phyloP scores from a whole-genome alignment of 1,139 yeast genomes.

The Yamadazyma sp. region DNA sequence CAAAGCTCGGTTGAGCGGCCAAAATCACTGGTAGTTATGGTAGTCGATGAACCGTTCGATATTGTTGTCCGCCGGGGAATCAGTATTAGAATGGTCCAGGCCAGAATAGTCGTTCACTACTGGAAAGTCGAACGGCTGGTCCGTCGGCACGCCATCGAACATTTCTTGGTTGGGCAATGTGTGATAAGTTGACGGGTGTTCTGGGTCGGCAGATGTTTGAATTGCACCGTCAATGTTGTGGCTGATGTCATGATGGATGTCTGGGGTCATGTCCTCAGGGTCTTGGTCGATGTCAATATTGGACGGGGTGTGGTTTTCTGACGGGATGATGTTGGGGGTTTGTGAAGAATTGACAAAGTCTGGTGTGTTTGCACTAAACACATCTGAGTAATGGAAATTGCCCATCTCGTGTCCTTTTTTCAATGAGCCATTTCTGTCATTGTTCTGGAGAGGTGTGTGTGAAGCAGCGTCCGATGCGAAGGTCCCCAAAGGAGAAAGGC shows the following conservation, averaged over 20 bases:
- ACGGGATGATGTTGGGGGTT: slow-evolving; percentile 20
- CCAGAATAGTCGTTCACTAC: slow-evolving; percentile 19
- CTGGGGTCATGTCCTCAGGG: neutral
- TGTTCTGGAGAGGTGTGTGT: slow-evolving; percentile 21
- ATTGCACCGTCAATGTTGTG: neutral
- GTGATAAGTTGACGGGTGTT: neutral
- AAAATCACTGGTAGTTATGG: slow-evolving; percentile 4
- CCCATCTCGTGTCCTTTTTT: slow-evolving; percentile 13
- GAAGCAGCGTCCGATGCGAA: slow-evolving; percentile 22
- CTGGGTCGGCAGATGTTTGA: no score
- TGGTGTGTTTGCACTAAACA: slow-evolving; percentile 30
- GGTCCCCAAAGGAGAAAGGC: slow-evolving; percentile 27
- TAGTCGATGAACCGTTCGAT: slow-evolving; percentile 30
- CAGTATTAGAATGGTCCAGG: slow-evolving; percentile 16
- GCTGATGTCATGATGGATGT: no score
- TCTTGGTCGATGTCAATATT: slow-evolving; percentile 4
- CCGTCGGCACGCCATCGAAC: slow-evolving; percentile 13
- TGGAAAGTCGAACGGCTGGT: slow-evolving; percentile 19
- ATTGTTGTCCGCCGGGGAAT: slow-evolving; percentile 14
- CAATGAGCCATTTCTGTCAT: slow-evolving; percentile 10
- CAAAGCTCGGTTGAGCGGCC: neutral
- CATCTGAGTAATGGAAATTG: slow-evolving; percentile 20
- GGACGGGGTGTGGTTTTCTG: slow-evolving; percentile 3
- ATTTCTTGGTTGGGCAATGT: slow-evolving; percentile 9
- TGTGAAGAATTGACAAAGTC: slow-evolving; percentile 28